Base-by-base conservation (phyloP, 176 grass and related monocot genomes). In the Elaeis guineensis region DNA sequence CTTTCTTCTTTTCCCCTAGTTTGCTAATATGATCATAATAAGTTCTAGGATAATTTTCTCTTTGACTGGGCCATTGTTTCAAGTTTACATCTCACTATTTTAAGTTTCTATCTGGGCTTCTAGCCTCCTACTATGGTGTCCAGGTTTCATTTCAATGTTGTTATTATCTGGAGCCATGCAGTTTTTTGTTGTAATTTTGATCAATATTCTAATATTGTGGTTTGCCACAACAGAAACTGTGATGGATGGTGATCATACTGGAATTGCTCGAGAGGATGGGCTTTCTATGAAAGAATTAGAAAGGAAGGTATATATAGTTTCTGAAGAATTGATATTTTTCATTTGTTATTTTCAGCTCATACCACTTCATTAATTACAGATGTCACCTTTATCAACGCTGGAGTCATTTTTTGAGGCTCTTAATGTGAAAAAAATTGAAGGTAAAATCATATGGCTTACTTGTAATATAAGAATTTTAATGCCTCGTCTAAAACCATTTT, bases 371-470 rank as follows among this genome's bases (percentile, higher is more conserved):
- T 59, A 70, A 49, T 4, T 65, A 66, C 76, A 97, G 93, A 67
- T 85, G 44, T 97, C 92, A 63, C 92, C 84, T 61, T 65, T 66
- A 15, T 92, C 84, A 26, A 97, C 93, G 1, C 53, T 97, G 60
- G 93, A 97, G 67, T 83, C 93, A 30, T 91, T 83, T 30, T 92
- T 97, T 72, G 93, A 97, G 49, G 76, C 78, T 61, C 87, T 97
- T 69, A 97, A 97, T 73, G 76, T 92, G 20, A 92, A 97, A 77
- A 97, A 97, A 55, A 85, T 91, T 80, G 93, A 97, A 76, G 93
- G 93, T 97, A 74, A 26, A 44, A 44, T 44, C 35, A 44, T 44
- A 44, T 14, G 35, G 2, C 35, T 12, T 44, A 44, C 35, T 14
- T 44, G 8, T 44, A 14, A 44, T 4, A 17, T 5, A 63, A 29